Base-by-base conservation (phyloP, 352 stramenopile species). In the Globisporangium spinosum region DNA sequence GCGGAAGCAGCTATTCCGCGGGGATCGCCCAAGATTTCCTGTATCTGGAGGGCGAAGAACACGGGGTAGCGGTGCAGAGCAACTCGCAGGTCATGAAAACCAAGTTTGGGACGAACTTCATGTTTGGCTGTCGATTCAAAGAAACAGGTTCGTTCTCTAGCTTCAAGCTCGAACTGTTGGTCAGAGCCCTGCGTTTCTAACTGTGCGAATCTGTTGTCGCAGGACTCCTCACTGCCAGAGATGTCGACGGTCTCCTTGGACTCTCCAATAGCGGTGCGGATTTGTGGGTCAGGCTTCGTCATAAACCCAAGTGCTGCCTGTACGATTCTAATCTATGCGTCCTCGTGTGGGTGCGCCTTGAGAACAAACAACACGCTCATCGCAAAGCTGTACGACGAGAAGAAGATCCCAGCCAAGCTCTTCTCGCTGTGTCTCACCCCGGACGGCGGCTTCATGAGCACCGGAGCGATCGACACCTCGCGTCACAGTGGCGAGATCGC, bases 161-260 rank as follows among this genome's bases (percentile, higher is more conserved):
- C 9, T 25, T 51, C 25, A 32, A 53, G 23, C 32, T 34, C 27
- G 15, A 25, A 32, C 38, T 34, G 13, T 23, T 63, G 38, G 25
- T 23, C 9, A 32, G n/a, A 23, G 35, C 12, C 35, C 10, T 43
- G 35, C 15, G 12, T 17, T 43, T 43, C 10, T 43, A 43, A 43
- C 10, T 15, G 10, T 43, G 35, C 3, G 10, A 5, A 43, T 43
- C 20, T 27, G 12, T 54, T 32, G 17, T 32, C 22, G 13, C 29
- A 74, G 77, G 75, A 6, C 64, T 91, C 23, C 92, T 93, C 70
- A 79, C 90, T 64, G 82, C 77, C 8, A 79, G 88, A 43, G 79
- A 87, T 23, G 82, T 83, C 8, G 80, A 90, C 56, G 87, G 88
- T 35, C 91, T 93, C 69, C 89, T 95, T 76, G 88, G 88, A 7